Base-by-base conservation (phyloP, 2,329 filamentous ascomycete species). In the Dothistroma septosporum region DNA sequence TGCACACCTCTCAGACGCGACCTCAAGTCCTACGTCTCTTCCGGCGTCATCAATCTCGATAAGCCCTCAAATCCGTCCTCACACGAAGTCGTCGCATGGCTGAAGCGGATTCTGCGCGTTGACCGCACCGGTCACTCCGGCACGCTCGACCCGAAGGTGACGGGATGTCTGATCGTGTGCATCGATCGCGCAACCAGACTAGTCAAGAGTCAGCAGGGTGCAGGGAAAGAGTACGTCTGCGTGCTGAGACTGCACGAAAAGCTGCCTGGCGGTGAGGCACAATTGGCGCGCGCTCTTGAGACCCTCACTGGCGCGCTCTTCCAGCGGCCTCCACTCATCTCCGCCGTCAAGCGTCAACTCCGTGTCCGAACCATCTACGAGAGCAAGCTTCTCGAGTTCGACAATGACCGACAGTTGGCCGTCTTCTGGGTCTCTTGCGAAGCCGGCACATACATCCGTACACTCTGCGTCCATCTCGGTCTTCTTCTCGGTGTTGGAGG, bases 341-440 rank as follows among this genome's bases (percentile, higher is more conserved):
- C 93, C 31, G 94, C 94, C 74, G 94, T 99, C 77, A 99, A 99
- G 88, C 88, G 94, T 73, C 93, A 97, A 82, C 86, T 99, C 64
- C 92, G 94, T 84, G 96, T 99, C 78, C 88, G 94, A 79, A 97
- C 93, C 65, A 96, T 99, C 71, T 90, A 97, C 82, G 92, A 97
- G 80, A 95, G 89, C 85, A 96, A 95, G 82, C 83, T 97, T 58
- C 83, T 80, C 75, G 94, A 99, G 82, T 99, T 97, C 75, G 94
- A 99, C 82, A 97, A 99, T 75, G 93, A 97, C 73, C 88, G 94
- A 72, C 92, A 97, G 77, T 85, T 99, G 41, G 94, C 90, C 77
- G 93, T 97, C 59, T 99, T 99, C 85, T 97, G 94, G 93, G 94
- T 97, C 70, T 96, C 91, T 79, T 99, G 94, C 79, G 94, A 99